Conservation (phyloP, 345 rosid genomes). For the Salix arbutifolia region DNA sequence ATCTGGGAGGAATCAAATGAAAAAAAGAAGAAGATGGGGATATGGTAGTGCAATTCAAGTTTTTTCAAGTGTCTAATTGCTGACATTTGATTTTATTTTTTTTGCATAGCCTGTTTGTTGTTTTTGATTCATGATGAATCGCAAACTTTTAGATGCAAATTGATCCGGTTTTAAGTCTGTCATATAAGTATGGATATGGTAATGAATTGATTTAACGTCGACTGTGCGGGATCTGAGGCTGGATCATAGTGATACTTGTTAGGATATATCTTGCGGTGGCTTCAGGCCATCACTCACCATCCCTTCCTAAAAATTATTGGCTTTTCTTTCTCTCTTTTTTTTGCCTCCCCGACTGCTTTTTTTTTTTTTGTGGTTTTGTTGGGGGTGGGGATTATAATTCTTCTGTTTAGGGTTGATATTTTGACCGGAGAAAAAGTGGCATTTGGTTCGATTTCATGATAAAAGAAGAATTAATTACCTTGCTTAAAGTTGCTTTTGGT, state of each 20-base stretch:
- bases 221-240: neutral
- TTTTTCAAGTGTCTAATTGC: too few relatives aligned
- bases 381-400: neutral
- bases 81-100: too few relatives aligned
- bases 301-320: neutral
- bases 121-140: neutral
- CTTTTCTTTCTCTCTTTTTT: neutral
- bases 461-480: neutral
- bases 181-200: neutral
- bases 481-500: neutral
- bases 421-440: neutral
- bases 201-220: neutral
- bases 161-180: neutral
- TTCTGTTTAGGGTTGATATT: neutral
- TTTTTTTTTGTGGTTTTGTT: neutral
- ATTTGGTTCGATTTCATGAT: neutral
- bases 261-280: neutral
- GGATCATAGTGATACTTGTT: neutral
- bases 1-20: too few relatives aligned
- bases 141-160: neutral
- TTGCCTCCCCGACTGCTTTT: neutral
- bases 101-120: neutral
- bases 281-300: neutral
- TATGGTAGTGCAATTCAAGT: too few relatives aligned
- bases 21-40: too few relatives aligned